Base-by-base conservation (phyloP, 768 basidiomycete genomes). In the Neoboletus brunneissimus region DNA sequence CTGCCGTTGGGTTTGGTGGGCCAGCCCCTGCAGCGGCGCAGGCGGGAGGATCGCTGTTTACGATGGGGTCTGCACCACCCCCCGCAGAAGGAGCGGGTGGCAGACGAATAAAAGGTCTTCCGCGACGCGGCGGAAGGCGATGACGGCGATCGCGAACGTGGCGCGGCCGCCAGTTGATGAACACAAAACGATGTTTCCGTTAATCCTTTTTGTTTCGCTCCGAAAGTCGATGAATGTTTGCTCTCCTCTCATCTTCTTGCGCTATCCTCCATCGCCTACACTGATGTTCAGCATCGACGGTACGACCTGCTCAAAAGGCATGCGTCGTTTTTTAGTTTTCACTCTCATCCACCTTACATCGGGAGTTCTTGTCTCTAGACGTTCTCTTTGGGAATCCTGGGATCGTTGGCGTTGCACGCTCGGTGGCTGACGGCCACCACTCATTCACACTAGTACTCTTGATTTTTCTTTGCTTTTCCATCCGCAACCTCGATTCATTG, bases 11-110 rank as follows among this genome's bases (percentile, higher is more conserved):
- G n/a, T 85, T 84, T 58, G 73, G 76, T 63, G 73, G 74, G 5
- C 9, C 65, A 2, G 66, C 75, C 11, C n/a, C 68, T 35, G 72
- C 73, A 15, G 65, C 77, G 11, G 67, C 78, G 2, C 18, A 62
- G 2, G 51, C 25, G 32, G 71, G 72, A 8, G 67, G 57, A 51
- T 62, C 72, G 3, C 57, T 86, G 35, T 86, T 86, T 63, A 86
- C 84, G 13, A 85, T 86, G 51, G 85, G 85, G 31, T 75, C 85
- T 46, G 77, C 81, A 2, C 80, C 85, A 18, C 61, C 78, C 25
- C 70, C 76, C 5, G 40, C 73, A 61, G 53, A 67, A 37, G 75
- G 72, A 42, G 56, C 65, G 37, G 76, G 74, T 51, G 65, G 61
- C 20, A 75, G 81, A 44, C 75, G 75, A 48, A 78, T 85, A 45